phyloP scores from a whole-genome alignment of 2,329 filamentous ascomycete genomes.

The Scolecobasidium constrictum region DNA sequence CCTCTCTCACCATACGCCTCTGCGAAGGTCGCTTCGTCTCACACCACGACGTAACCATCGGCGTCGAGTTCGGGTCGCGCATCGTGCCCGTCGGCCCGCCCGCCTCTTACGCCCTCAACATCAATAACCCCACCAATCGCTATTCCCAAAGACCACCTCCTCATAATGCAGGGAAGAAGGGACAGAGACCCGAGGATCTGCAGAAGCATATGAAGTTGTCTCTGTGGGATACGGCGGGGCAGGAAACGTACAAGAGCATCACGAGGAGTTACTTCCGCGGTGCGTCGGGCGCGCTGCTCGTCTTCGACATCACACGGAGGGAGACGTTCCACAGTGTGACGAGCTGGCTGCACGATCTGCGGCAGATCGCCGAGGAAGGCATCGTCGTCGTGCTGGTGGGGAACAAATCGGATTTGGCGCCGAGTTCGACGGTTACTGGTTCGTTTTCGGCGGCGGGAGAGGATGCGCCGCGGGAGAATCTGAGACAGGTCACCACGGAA shows the following conservation, averaged over 20 bases:
- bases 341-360: constrained; percentile 86
- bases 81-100: constrained; percentile 86
- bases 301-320: constrained; percentile 86
- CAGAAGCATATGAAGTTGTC: constrained; percentile 85
- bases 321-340: constrained; percentile 81
- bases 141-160: constrained; percentile 14
- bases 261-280: constrained; percentile 90
- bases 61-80: constrained; percentile 88
- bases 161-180: constrained; percentile 13
- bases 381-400: constrained; percentile 92
- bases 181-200: constrained; percentile 20
- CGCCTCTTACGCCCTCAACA: constrained; percentile 48
- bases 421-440: constrained; percentile 25
- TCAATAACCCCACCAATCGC: constrained; percentile 43
- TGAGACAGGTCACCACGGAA: constrained; percentile 66
- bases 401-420: constrained; percentile 81
- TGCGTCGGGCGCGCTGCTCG: constrained; percentile 65
- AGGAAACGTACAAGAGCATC: constrained; percentile 96
- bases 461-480: constrained; percentile 34
- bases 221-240: constrained; percentile 91
- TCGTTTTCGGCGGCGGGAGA: constrained; percentile 9
- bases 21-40: constrained; percentile 93
- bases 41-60: constrained; percentile 94
- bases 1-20: constrained; percentile 80
- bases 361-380: constrained; percentile 89